Evolutionary conservation across 2,329 filamentous ascomycete species (phyloP), one percentile per base, ranked within the genome.

Genomic region (Xylariaceae sp.): DNA sequence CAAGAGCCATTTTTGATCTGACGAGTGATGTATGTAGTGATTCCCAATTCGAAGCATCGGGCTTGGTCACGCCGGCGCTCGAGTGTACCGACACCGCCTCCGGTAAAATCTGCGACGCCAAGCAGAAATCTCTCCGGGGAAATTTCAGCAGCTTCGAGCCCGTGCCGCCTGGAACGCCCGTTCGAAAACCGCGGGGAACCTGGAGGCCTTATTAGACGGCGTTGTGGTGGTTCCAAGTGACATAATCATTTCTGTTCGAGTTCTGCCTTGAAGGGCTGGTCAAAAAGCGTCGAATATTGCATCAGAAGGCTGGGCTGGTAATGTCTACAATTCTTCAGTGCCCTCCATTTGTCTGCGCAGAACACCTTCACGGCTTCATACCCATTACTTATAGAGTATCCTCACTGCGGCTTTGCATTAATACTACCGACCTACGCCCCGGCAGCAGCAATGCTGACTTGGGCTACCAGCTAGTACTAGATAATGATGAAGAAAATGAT

Each of bases 81-180:
- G 36, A 55, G 10, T 67, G 65, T 47, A 55, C 55, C 16, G 58
- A 65, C 50, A 58, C 57, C 1, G 47, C 55, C 39, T 52, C 56
- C 6, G 59, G 53, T 30, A 60, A 63, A 16, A 57, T 57, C n/a
- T 67, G 65, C 49, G 47, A 54, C 19, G 53, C 54, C 30, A 60
- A 57, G 46, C 49, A 60, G 47, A 51, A 52, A 13, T 51, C 60
- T 13, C 55, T 65, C 19, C 15, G 34, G 1, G 64, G 62, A 21
- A 53, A 59, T 22, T 67, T 65, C 40, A 52, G 56, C 37, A 67
- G 64, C 30, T 50, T 66, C 26, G 47, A 65, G 37, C 64, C 65
- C 13, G 41, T 51, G 8, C 62, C 59, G 36, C 52, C 47, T 7
- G 47, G 47, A 34, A 50, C 54, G 16, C 22, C 60, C 34, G 52